Percentiles rank a stretch among this genome's conserved stretches.
phyloP scores from a whole-genome alignment of 495 filamentous ascomycete genomes.

The Trichoderma erinaceum region DNA sequence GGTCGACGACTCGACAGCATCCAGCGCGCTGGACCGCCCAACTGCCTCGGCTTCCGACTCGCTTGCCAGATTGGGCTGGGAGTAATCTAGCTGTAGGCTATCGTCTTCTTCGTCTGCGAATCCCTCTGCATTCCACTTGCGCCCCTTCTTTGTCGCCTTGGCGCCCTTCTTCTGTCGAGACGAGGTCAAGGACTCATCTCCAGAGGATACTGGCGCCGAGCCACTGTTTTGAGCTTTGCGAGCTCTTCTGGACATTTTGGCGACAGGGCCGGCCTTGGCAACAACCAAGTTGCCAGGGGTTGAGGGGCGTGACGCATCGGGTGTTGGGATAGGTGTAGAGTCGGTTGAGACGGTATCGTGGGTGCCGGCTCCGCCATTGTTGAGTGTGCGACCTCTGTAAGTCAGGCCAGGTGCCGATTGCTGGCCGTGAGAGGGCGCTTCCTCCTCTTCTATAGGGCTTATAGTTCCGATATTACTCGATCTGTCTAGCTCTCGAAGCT shows the following conservation, averaged over 20 bases:
- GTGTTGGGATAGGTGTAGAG: slow-evolving; percentile 60
- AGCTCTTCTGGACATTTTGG: slow-evolving; percentile 71
- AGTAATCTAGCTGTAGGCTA: slow-evolving; percentile 73
- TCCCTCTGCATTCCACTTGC: slow-evolving; percentile 88
- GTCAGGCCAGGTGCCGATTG: slow-evolving; percentile 31
- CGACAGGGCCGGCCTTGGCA: slow-evolving; percentile 62
- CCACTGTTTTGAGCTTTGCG: slow-evolving; percentile 61
- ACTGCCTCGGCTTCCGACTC: slow-evolving; percentile 48
- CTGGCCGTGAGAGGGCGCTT: slow-evolving; percentile 18
- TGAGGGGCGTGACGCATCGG: slow-evolving; percentile 70
- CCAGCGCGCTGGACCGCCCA: slow-evolving; percentile 46
- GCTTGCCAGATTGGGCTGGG: slow-evolving; percentile 43
- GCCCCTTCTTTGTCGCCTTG: slow-evolving; percentile 70
- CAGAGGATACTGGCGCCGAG: slow-evolving; percentile 65
- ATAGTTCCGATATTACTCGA: slow-evolving; percentile 27
- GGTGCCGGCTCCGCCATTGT: slow-evolving; percentile 20
- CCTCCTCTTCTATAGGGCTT: slow-evolving; percentile 23
- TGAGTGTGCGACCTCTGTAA: slow-evolving; percentile 24
- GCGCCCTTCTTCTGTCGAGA: slow-evolving; percentile 51
- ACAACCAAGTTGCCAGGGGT: slow-evolving; percentile 68
- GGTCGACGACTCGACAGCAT: slow-evolving; percentile 66
- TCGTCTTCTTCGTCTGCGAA: slow-evolving; percentile 81
- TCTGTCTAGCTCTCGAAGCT: slow-evolving; percentile 75
- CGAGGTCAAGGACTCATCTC: slow-evolving; percentile 58
- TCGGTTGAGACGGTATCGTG: slow-evolving; percentile 49